Percentiles rank a stretch among this genome's conserved stretches.
These are phyloP conservation scores for Calonectria pseudoreteaudii DNA, from an alignment of 2,329 filamentous ascomycete species.

Conservation along the genomic window DNA sequence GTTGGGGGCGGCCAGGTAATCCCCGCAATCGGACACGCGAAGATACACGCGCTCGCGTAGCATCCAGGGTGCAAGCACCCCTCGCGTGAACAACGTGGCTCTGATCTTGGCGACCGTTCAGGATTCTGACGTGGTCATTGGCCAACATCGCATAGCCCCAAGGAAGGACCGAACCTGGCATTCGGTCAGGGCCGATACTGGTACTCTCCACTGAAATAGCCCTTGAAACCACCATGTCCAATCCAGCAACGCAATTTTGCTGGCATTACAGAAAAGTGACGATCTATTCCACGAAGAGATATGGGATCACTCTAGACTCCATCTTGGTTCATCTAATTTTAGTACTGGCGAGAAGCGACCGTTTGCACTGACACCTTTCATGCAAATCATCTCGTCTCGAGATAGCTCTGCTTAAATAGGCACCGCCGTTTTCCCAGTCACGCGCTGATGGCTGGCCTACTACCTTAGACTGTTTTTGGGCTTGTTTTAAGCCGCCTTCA, in stretches of 20 bases:
- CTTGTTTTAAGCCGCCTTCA: not conserved
- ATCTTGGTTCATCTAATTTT: not conserved
- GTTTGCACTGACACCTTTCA: not conserved
- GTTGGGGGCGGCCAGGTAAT: not conserved
- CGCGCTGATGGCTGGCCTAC: not conserved
- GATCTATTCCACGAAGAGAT: not conserved
- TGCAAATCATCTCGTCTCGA: not conserved
- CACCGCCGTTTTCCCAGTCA: not conserved
- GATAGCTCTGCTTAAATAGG: not conserved
- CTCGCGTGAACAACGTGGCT: slow-evolving; percentile 7
- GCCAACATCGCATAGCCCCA: not conserved
- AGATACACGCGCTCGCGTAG: not conserved
- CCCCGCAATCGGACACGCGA: not conserved
- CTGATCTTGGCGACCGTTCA: slow-evolving; percentile 2
- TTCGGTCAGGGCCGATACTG: not conserved
- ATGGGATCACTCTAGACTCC: not conserved
- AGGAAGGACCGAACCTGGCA: not conserved
- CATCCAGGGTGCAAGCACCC: not conserved
- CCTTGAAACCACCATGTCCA: not conserved
- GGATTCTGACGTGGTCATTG: slow-evolving; percentile 14
- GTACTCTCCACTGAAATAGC: not conserved
- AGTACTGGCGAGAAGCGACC: not conserved
- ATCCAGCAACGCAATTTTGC: not conserved
- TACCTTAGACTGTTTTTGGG: not conserved
- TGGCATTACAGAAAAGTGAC: not conserved